Evolutionary conservation across 2,329 filamentous ascomycete genomes (phyloP), one percentile per base, ranked within the genome.

Genomic region (Parastagonospora nodorum): DNA sequence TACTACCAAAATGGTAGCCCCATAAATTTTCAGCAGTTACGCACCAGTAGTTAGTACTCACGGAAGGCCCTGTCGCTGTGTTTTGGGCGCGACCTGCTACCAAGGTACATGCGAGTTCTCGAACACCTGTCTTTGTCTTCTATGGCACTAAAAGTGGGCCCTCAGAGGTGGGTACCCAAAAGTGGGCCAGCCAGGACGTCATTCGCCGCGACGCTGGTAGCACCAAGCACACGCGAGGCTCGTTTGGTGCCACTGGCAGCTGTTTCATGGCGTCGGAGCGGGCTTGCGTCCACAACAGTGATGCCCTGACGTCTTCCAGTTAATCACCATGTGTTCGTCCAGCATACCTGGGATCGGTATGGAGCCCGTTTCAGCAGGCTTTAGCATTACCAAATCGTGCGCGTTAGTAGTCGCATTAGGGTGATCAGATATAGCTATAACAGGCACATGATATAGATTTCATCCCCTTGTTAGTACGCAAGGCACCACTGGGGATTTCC

Each of bases 181-280:
- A 32, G 37, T 56, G 55, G 58, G 52, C 53, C 28, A 32, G 31
- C 14, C 36, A 19, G 19, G 28, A 35, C 42, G 32, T 42, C 50
- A 67, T 60, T 63, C 61, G 62, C 50, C 35, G 39, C 35, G 53
- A 49, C 45, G 42, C 43, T 47, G 55, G 44, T 57, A 37, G 48
- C 48, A 46, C 48, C 33, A 50, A 53, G 54, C 47, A 42, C 42
- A 53, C 38, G 41, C 50, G 57, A 55, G 54, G 53, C 55, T 57
- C 50, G 63, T 60, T 60, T 57, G 53, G 53, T 24, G 19, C 19
- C 19, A 24, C 19, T 52, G 48, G 51, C 35, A 46, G 49, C 45
- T 55, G 64, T 68, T 67, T 66, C 63, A 61, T 48, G 51, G 60
- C 53, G 48, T 53, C 62, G 61, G 57, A 46, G 53, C 52, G 48